These are phyloP conservation scores for Magnusiomyces clavatus DNA, from an alignment of 1,139 yeast species.

Conservation along the genomic window DNA sequence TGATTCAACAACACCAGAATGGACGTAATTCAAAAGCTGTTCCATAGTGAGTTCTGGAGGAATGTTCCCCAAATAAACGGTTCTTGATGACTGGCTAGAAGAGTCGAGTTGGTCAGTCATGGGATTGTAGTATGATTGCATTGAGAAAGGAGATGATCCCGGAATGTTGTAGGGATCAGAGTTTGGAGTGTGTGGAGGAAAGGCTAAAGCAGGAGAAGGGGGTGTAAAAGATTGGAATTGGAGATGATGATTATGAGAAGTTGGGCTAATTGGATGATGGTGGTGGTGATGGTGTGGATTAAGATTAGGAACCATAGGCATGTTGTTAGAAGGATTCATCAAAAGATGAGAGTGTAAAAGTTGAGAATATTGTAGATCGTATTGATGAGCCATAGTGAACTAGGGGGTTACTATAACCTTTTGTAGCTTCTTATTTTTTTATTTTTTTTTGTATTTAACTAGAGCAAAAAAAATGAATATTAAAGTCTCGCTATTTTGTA, in stretches of 20 bases:
- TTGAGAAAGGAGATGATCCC: slow-evolving; percentile 14
- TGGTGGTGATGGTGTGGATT: no score
- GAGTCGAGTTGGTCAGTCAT: slow-evolving; percentile 12
- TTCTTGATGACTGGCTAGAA: slow-evolving; percentile 38
- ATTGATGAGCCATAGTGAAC: no score
- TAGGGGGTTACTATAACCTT: no score
- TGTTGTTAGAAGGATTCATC: slow-evolving; percentile 52
- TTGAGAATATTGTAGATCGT: slow-evolving; percentile 39
- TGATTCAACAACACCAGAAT: slow-evolving; percentile 81
- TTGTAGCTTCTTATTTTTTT: no score
- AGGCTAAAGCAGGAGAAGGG: slow-evolving; percentile 3
- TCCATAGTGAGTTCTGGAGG: slow-evolving; percentile 76
- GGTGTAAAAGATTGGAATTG: slow-evolving; percentile 3
- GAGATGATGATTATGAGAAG: not conserved
- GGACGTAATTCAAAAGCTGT: slow-evolving; percentile 79
- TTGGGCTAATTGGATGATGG: no score
- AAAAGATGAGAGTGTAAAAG: slow-evolving; percentile 64
- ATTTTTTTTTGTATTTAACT: no score
- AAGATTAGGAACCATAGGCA: slow-evolving; percentile 26
- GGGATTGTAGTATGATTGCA: slow-evolving; percentile 18
- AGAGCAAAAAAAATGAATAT: no score
- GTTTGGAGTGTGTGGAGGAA: slow-evolving; percentile 1
- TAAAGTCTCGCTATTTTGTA: no score
- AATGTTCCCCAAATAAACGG: slow-evolving; percentile 84
- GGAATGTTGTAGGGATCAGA: slow-evolving; percentile 4